phyloP scores from a whole-genome alignment of 2,329 filamentous ascomycete species.

The Curvularia lunata region DNA sequence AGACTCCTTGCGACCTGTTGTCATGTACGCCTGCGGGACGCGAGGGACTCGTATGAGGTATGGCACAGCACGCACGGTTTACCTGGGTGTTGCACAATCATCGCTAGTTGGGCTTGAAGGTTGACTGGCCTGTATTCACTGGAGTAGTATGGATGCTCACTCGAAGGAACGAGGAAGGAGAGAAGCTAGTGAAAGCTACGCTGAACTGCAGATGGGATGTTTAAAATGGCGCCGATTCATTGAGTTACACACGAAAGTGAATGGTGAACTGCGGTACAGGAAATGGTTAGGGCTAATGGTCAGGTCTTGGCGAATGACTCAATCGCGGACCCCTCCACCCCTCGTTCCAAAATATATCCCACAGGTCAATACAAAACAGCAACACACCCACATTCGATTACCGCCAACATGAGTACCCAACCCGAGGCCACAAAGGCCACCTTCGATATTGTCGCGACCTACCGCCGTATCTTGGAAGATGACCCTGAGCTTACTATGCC shows the following conservation, averaged over 20 bases:
- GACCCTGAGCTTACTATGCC: conserved; percentile 93
- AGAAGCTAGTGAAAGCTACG: background rate
- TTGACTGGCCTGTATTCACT: background rate
- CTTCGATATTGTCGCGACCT: conserved; percentile 67
- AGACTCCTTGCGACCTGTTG: background rate
- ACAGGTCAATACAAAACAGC: conserved; percentile 3
- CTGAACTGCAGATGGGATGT: background rate
- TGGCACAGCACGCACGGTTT: background rate
- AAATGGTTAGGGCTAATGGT: background rate
- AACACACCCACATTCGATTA: conserved; percentile 2
- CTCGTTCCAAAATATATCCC: conserved; percentile 25
- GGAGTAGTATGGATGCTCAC: background rate
- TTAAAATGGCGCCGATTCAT: background rate
- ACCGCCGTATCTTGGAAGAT: conserved; percentile 66
- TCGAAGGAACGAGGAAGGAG: background rate
- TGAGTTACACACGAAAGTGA: background rate
- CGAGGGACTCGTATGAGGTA: background rate
- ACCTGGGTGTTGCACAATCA: background rate
- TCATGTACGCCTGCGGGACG: conserved; percentile 12
- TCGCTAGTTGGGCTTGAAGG: background rate
- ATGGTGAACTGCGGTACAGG: background rate
- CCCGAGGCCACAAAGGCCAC: conserved; percentile 27
- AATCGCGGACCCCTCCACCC: conserved; percentile 18
- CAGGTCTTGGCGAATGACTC: conserved; percentile 21
- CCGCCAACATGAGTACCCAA: conserved; percentile 35